Conservation (phyloP, 1,284 basidiomycete species). For the Ganoderma boninense region DNA sequence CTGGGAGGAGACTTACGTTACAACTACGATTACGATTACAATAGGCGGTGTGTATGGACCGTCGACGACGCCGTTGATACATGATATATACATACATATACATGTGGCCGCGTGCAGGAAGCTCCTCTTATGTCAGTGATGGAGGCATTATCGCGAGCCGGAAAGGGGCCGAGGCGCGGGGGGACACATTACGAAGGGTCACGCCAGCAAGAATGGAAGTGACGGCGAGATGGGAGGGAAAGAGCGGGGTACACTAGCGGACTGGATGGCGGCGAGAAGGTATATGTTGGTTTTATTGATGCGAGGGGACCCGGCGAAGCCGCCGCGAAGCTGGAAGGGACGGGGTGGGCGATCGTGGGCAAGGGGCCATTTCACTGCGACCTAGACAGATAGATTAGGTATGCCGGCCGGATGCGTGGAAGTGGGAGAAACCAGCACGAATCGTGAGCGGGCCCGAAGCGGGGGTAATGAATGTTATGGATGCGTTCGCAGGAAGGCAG, state of each 20-base stretch:
- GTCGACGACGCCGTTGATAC: not conserved
- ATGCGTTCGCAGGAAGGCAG: not conserved
- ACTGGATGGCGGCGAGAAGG: not conserved
- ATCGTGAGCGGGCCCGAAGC: not conserved
- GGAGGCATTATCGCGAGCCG: not conserved
- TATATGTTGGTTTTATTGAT: not conserved
- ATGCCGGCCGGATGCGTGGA: not conserved
- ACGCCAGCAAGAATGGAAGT: not conserved
- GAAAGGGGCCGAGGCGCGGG: no score
- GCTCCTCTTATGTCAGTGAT: not conserved
- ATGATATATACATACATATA: not conserved
- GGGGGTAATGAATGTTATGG: not conserved
- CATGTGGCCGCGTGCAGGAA: not conserved
- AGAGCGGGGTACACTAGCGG: not conserved
- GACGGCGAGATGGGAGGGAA: not conserved
- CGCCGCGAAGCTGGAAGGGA: not conserved
- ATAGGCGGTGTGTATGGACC: not conserved
- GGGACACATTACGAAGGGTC: not conserved
- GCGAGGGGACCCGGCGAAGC: slow-evolving; percentile 1
- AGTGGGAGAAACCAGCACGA: not conserved
- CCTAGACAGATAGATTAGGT: not conserved
- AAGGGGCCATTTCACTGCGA: not conserved
- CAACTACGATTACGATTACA: not conserved
- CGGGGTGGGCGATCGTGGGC: not conserved
- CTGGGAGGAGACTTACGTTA: not conserved